A percentile compares a stretch with the other conserved stretches of the same genome.
phyloP scores from a whole-genome alignment of 2,329 filamentous ascomycete species.

The Fusarium veterinarium region DNA sequence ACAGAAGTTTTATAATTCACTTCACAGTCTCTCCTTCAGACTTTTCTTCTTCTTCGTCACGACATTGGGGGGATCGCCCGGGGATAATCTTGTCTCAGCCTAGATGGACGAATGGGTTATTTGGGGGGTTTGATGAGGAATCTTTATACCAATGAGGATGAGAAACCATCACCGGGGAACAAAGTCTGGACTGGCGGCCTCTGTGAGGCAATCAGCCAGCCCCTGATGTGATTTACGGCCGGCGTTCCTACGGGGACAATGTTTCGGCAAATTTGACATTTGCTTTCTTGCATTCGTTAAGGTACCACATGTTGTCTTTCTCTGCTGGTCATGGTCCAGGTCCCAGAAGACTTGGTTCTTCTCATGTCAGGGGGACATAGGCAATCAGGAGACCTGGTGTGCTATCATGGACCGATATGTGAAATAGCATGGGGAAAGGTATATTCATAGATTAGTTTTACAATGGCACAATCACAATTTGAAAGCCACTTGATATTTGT shows the following conservation, averaged over 20 bases:
- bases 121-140: constrained; percentile 41
- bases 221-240: constrained; percentile 43
- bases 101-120: constrained; percentile 44
- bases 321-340: constrained; percentile 14
- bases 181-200: constrained; percentile 37
- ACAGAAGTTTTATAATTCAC: constrained; percentile 53
- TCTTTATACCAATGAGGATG: constrained; percentile 49
- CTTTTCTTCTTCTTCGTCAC: constrained; percentile 47
- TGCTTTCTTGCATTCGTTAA: constrained; percentile 47
- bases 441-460: constrained; percentile 47
- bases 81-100: constrained; percentile 45
- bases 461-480: constrained; percentile 47
- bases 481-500: constrained; percentile 23
- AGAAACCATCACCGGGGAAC: constrained; percentile 40
- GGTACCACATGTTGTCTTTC: constrained; percentile 30
- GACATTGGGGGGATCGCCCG: constrained; percentile 44
- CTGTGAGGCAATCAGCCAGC: constrained; percentile 40
- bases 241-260: constrained; percentile 43
- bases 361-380: constrained; percentile 20
- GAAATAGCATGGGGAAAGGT: constrained; percentile 16
- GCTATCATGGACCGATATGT: constrained; percentile 15
- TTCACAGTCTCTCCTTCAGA: constrained; percentile 55
- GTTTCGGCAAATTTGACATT: constrained; percentile 49
- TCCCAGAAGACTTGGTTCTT: not conserved
- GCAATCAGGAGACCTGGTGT: constrained; percentile 11